Base-by-base conservation (phyloP, 2,329 filamentous ascomycete genomes). In the Blumeriella jaapii region DNA sequence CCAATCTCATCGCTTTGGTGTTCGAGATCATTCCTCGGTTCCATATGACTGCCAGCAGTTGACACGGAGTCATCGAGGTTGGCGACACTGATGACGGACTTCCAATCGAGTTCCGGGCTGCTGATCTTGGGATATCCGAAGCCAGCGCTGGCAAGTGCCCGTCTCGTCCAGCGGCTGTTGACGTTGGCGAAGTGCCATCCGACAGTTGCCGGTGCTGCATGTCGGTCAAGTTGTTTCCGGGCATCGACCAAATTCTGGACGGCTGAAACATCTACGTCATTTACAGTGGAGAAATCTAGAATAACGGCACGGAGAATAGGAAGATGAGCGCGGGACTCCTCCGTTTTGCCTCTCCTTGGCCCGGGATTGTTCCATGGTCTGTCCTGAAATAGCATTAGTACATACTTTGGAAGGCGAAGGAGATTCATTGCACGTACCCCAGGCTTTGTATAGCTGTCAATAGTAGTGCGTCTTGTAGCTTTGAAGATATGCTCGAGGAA, bases 161-260 rank as follows among this genome's bases (percentile, higher is more conserved):
- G 81, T 63, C 93, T 94, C 14, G 86, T 89, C 89, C 89, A 95
- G 38, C 83, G 74, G 64, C 91, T 95, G 62, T 79, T 86, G 62
- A 96, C 82, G 59, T 78, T 81, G n/a, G 87, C 84, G 45, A 96
- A 79, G 59, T 96, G 91, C 87, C 89, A 96, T 56, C 95, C 85
- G 4, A 96, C 87, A 2, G 69, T 67, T 13, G 86, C 76, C 0
- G 89, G 89, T 0, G 79, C 59, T 1, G 85, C 73, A 55, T 94
- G 93, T 13, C 76, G 69, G 57, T 95, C 89, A 16, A 96, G 75
- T 55, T 95, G 87, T 57, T 94, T 93, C 51, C 89, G 83, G 1
- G 95, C 81, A 51, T 96, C 91, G 51, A 96, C 93, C 23, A 96
- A 67, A 49, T 85, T 79, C 60, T 96, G 91, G 2, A 95, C 73